phyloP scores from a whole-genome alignment of 257 asterid species.

The Avicennia marina region DNA sequence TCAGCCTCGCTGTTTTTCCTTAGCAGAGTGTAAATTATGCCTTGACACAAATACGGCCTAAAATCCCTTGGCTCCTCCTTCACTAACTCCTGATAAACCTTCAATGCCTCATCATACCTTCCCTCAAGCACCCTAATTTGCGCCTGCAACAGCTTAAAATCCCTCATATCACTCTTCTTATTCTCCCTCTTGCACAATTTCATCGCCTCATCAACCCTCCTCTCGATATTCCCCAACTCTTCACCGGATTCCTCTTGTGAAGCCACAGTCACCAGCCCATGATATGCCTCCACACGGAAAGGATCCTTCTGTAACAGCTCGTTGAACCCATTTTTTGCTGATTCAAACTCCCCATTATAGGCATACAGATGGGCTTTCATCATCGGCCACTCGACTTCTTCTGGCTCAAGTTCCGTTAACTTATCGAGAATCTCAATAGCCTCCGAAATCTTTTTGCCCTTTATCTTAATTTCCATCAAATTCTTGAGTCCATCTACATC shows the following conservation, averaged over 20 bases:
- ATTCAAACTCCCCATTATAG: conserved; percentile 46
- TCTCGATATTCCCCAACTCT: conserved; percentile 44
- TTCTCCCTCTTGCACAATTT: conserved; percentile 53
- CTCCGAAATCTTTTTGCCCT: conserved; percentile 47
- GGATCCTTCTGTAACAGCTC: conserved; percentile 69
- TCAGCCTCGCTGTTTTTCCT: conserved; percentile 75
- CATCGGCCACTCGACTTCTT: conserved; percentile 79
- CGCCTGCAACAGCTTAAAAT: conserved; percentile 77
- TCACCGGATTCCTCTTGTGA: conserved; percentile 50
- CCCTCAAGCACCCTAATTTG: conserved; percentile 76
- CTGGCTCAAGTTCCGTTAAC: conserved; percentile 62
- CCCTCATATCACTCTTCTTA: conserved; percentile 53
- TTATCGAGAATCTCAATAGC: conserved; percentile 53
- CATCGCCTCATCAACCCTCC: conserved; percentile 47
- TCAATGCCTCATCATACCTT: conserved; percentile 60
- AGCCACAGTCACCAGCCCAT: conserved; percentile 74
- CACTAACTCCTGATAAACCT: conserved; percentile 56
- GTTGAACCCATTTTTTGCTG: conserved; percentile 53
- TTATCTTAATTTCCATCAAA: conserved; percentile 71
- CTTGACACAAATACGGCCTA: conserved; percentile 89
- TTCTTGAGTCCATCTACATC: conserved; percentile 45
- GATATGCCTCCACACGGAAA: conserved; percentile 77
- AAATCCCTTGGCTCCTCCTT: conserved; percentile 94
- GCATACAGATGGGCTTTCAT: conserved; percentile 70
- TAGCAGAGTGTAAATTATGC: conserved; percentile 74